Evolutionary conservation across 805 yeast species (phyloP).

Genomic region (Cephaloascus fragrans): DNA sequence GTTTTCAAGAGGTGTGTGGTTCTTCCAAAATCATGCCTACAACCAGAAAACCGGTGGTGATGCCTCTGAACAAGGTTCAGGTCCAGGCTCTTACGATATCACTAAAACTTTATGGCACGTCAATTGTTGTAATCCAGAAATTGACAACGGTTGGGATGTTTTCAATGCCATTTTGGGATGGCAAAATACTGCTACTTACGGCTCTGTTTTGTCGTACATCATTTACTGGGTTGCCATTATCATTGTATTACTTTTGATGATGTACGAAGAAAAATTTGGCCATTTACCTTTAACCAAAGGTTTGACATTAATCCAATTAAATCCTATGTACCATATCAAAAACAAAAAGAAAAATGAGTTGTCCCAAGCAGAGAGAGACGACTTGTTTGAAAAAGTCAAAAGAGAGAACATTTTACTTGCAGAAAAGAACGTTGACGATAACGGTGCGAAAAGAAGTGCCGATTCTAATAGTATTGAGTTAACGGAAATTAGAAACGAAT

Average conservation of each 20-base stretch:
- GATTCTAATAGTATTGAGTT: too few relatives aligned
- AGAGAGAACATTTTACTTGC: not conserved
- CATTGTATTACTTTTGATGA: slow-evolving; percentile 19
- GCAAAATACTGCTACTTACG: slow-evolving; percentile 36
- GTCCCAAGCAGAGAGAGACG: slow-evolving; percentile 15
- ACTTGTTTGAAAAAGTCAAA: slow-evolving; percentile 12
- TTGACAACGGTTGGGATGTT: slow-evolving; percentile 33
- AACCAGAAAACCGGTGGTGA: slow-evolving; percentile 28
- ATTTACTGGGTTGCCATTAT: slow-evolving; percentile 27
- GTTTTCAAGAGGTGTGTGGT: slow-evolving; percentile 32
- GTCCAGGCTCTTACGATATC: slow-evolving; percentile 34
- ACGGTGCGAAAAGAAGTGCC: too few relatives aligned
- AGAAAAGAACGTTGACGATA: not conserved
- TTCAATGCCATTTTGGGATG: slow-evolving; percentile 34
- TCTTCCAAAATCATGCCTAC: slow-evolving; percentile 21
- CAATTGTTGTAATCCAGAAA: slow-evolving; percentile 33
- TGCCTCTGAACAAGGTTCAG: slow-evolving; percentile 30
- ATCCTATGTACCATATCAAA: slow-evolving; percentile 33
- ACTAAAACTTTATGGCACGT: slow-evolving; percentile 33
- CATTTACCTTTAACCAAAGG: slow-evolving; percentile 28
- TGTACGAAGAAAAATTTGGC: slow-evolving; percentile 29
- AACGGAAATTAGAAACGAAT: too few relatives aligned
- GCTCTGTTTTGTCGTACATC: slow-evolving; percentile 31
- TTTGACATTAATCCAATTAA: slow-evolving; percentile 20
- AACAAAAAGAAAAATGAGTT: slow-evolving; percentile 24